Percentiles rank a stretch among this genome's conserved stretches.
These are phyloP conservation scores for Macrolepiota dolichaula DNA, from an alignment of 768 basidiomycete species.

Conservation along the genomic window DNA sequence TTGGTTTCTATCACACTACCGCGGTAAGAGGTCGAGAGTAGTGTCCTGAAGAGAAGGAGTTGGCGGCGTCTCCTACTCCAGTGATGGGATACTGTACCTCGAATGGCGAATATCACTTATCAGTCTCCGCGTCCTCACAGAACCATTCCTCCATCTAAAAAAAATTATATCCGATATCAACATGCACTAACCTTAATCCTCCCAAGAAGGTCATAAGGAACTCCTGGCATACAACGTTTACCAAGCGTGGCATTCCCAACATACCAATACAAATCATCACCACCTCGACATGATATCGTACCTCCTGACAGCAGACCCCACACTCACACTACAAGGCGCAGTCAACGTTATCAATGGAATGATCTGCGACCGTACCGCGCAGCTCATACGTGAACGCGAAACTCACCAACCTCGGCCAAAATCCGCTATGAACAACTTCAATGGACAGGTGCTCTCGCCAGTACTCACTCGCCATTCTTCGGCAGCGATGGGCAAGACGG, in stretches of 20 bases:
- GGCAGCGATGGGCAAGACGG: too few relatives aligned
- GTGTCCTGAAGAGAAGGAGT: too few relatives aligned
- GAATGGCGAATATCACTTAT: constrained; percentile 2
- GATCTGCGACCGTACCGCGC: background rate
- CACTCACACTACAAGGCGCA: constrained; percentile 3
- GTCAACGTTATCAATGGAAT: background rate
- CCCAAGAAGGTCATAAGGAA: constrained; percentile 5
- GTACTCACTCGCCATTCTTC: background rate
- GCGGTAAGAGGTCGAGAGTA: too few relatives aligned
- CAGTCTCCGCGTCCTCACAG: background rate
- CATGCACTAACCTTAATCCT: background rate
- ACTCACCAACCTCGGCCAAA: background rate
- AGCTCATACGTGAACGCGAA: background rate
- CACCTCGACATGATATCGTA: constrained; percentile 4
- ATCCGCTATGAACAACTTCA: background rate
- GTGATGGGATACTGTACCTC: background rate
- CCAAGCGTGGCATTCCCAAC: constrained; percentile 7
- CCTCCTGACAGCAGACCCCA: background rate
- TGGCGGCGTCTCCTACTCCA: too few relatives aligned
- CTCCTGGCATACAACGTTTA: constrained; percentile 9
- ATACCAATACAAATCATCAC: background rate
- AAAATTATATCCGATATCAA: background rate
- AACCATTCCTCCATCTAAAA: background rate
- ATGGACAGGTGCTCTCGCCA: background rate
- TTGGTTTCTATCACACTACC: too few relatives aligned